A percentile compares a stretch with the other conserved stretches of the same genome.
These are phyloP conservation scores for Pelargonium citronellum DNA, from an alignment of 441 rosid genomes.

Conservation along the genomic window DNA sequence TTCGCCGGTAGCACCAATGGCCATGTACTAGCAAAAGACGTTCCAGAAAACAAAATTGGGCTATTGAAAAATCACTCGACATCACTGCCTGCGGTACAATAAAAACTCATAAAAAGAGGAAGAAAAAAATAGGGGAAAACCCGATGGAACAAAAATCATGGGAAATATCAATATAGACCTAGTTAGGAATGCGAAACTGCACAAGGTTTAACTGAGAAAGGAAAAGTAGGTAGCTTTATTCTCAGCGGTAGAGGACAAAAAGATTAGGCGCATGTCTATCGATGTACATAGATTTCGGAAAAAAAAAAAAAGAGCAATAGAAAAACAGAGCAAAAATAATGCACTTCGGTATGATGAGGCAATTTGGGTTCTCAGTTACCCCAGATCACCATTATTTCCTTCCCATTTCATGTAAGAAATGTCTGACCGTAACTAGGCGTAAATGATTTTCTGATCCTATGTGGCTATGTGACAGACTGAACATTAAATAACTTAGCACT, in stretches of 20 bases:
- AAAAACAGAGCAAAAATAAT: no score
- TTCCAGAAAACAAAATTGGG: conserved; percentile 77
- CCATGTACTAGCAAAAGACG: conserved; percentile 89
- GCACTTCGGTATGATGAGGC: no score
- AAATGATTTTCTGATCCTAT: no score
- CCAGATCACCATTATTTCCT: no score
- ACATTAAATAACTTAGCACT: no score
- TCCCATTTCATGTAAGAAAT: no score
- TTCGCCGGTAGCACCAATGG: conserved; percentile 95
- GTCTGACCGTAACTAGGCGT: no score
- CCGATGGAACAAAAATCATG: neutral
- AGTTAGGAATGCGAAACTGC: neutral
- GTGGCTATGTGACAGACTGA: no score
- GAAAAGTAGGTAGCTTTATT: neutral
- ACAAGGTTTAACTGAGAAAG: neutral
- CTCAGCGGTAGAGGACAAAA: neutral
- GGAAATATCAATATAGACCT: neutral
- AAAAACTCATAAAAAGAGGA: neutral
- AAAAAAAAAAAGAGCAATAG: no score
- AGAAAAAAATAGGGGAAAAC: neutral
- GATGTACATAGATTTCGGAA: no score
- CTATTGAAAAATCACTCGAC: conserved; percentile 85
- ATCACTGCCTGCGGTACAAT: conserved; percentile 63
- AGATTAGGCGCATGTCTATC: no score
- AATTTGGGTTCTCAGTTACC: no score